These are phyloP conservation scores for Vitis hybrid DNA, from an alignment of 177 flowering plant genomes.

Conservation along the genomic window DNA sequence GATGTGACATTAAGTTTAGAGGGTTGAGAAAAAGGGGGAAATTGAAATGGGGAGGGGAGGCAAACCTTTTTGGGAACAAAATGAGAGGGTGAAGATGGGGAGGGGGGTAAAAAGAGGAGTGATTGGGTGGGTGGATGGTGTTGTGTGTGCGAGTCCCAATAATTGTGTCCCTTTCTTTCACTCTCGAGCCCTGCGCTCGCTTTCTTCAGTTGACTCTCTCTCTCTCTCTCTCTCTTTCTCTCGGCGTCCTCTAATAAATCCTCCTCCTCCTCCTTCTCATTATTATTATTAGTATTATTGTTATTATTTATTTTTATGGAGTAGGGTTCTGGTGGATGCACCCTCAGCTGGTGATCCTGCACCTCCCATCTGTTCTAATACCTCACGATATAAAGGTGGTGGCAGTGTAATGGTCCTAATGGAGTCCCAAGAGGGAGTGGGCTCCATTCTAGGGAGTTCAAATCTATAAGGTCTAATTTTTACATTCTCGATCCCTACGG, in stretches of 20 bases:
- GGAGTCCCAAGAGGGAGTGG: too few relatives aligned
- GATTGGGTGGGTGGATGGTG: conserved; percentile 12
- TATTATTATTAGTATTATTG: neutral
- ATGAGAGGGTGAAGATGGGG: neutral
- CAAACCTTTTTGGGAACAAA: neutral
- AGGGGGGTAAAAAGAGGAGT: neutral
- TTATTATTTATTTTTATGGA: too few relatives aligned
- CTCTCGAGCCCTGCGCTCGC: conserved; percentile 49
- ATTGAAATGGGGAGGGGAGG: conserved; percentile 11
- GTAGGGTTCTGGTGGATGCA: too few relatives aligned
- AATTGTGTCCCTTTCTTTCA: conserved; percentile 33
- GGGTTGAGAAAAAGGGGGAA: neutral
- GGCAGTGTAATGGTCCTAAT: too few relatives aligned
- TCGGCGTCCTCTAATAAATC: neutral
- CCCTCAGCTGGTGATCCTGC: too few relatives aligned
- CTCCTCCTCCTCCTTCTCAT: neutral
- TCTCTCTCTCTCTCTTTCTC: neutral
- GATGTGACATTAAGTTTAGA: too few relatives aligned
- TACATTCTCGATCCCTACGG: too few relatives aligned
- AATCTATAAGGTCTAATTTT: too few relatives aligned
- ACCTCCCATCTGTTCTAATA: too few relatives aligned
- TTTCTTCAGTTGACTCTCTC: conserved; percentile 29
- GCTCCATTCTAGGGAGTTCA: too few relatives aligned
- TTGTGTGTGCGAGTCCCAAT: conserved; percentile 34
- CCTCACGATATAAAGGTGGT: too few relatives aligned